Conservation (phyloP, 2,329 filamentous ascomycete species). For the Lecanoromycetidae sp. region DNA sequence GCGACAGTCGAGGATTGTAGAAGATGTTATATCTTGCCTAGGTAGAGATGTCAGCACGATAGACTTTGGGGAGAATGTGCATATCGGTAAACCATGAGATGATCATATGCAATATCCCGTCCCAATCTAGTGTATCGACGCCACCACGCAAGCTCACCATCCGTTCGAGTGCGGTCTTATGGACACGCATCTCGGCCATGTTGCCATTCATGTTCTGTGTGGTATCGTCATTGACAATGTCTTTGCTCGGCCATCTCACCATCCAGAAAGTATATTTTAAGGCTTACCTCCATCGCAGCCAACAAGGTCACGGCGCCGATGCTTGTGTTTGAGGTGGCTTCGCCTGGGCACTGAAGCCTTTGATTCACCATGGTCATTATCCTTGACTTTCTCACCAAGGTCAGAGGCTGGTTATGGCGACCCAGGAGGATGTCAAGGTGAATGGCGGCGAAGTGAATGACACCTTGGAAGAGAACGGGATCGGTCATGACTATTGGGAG, state of each 20-base stretch:
- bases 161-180: conserved; percentile 5
- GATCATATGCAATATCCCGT: conserved; percentile 3
- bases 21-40: conserved; percentile 1
- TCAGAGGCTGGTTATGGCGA: background rate
- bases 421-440: conserved; percentile 3
- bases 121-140: background rate
- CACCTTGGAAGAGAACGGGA: conserved; percentile 5
- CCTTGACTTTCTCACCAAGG: background rate
- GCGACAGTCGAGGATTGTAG: background rate
- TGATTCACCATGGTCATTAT: conserved; percentile 2
- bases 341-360: background rate
- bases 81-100: background rate
- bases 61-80: background rate
- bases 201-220: background rate
- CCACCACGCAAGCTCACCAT: conserved; percentile 8
- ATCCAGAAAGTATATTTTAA: background rate
- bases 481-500: conserved; percentile 5
- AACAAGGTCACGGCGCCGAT: conserved; percentile 9
- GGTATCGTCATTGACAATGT: background rate
- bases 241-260: background rate
- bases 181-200: background rate
- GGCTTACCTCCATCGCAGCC: conserved; percentile 5
- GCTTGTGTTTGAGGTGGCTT: background rate
- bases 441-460: conserved; percentile 2
- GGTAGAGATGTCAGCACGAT: background rate